Conservation (phyloP, 2,329 filamentous ascomycete genomes). For the Ascochyta clinopodiicola region DNA sequence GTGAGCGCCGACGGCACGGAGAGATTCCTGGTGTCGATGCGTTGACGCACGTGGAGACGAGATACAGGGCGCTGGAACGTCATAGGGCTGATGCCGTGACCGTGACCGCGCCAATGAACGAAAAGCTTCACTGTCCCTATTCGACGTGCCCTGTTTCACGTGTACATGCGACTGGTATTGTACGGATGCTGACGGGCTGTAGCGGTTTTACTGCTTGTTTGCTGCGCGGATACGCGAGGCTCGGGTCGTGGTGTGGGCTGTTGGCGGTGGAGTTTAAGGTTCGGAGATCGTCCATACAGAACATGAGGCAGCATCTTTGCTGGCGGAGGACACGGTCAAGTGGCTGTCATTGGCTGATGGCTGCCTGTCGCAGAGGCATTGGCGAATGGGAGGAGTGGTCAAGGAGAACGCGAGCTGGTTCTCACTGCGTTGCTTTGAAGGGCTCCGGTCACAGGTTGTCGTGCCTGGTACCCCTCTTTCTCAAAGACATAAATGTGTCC, state of each 20-base stretch:
- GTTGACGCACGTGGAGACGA: neutral
- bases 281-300: conserved; percentile 3
- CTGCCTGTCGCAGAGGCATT: neutral
- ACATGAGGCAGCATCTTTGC: neutral
- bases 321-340: neutral
- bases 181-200: neutral
- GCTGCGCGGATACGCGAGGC: conserved; percentile 9
- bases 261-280: conserved; percentile 12
- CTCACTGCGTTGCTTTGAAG: neutral
- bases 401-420: neutral
- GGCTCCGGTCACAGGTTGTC: conserved; percentile 5
- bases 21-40: neutral
- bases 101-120: neutral
- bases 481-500: conserved; percentile 1
- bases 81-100: conserved; percentile 1
- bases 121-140: neutral
- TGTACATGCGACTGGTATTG: neutral
- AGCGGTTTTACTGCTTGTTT: neutral
- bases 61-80: neutral
- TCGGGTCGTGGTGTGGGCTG: neutral
- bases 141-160: neutral
- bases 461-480: conserved; percentile 4
- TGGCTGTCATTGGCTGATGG: neutral
- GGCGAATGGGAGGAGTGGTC: neutral
- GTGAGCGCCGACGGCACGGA: neutral